These are phyloP conservation scores for Toxicodendron radicans DNA, from an alignment of 345 rosid genomes.

Conservation along the genomic window DNA sequence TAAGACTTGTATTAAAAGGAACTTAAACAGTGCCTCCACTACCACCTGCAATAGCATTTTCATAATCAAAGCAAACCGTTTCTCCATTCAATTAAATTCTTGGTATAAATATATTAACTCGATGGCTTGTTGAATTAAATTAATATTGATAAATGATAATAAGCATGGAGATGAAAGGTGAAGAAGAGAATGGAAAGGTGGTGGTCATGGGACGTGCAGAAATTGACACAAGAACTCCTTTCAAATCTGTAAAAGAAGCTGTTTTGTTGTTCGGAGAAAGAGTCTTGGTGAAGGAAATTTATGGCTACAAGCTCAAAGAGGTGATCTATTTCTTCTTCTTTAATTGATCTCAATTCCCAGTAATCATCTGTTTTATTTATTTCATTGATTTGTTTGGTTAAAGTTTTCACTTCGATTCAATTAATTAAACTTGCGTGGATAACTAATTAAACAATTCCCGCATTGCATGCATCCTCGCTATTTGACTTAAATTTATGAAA, in stretches of 20 bases:
- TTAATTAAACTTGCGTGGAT: no score
- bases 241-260: conserved; percentile 12
- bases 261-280: conserved; percentile 6
- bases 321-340: neutral
- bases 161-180: conserved; percentile 7
- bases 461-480: no score
- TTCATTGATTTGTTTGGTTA: neutral
- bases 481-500: no score
- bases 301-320: conserved; percentile 11
- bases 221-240: neutral
- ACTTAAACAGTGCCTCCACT: neutral
- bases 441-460: no score
- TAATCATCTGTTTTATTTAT: neutral
- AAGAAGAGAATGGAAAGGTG: neutral
- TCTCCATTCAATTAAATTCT: neutral
- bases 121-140: neutral
- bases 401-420: no score
- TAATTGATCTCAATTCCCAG: neutral
- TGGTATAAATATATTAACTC: neutral
- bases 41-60: no score
- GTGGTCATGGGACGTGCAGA: neutral
- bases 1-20: conserved; percentile 6
- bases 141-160: neutral
- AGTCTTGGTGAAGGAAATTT: conserved; percentile 8
- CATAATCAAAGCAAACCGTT: neutral